Evolutionary conservation across 495 filamentous ascomycete genomes (phyloP).

Genomic region (Neurospora cerealis): DNA sequence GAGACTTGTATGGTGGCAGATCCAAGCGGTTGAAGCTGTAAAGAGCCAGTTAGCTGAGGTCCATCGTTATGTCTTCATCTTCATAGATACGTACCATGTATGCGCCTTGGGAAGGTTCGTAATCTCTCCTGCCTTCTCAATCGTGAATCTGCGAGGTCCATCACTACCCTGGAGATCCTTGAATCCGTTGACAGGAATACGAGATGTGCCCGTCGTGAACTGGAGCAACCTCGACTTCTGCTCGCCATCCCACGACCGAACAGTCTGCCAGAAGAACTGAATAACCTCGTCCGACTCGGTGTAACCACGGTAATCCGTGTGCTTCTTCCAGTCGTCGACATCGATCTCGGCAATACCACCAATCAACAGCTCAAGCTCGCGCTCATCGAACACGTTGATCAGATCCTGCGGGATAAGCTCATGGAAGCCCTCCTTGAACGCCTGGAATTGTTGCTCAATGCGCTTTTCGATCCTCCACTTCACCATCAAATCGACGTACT

Average conservation of each 20-base stretch:
- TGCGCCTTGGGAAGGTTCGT: slow-evolving; percentile 90
- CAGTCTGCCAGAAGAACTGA: slow-evolving; percentile 95
- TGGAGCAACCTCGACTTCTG: slow-evolving; percentile 94
- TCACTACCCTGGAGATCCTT: slow-evolving; percentile 98
- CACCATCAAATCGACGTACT: slow-evolving; percentile 92
- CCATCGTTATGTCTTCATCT: neutral
- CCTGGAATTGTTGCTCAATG: slow-evolving; percentile 94
- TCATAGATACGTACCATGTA: slow-evolving; percentile 69
- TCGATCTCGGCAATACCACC: slow-evolving; percentile 99
- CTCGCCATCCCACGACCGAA: slow-evolving; percentile 93
- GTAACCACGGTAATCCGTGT: slow-evolving; percentile 99
- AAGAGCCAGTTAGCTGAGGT: slow-evolving; percentile 20
- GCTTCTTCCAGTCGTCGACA: slow-evolving; percentile 99
- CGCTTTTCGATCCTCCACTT: slow-evolving; percentile 99
- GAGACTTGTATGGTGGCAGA: slow-evolving; percentile 83
- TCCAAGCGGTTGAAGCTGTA: slow-evolving; percentile 93
- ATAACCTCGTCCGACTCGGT: slow-evolving; percentile 96
- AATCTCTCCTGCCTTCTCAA: slow-evolving; percentile 92
- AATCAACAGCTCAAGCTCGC: slow-evolving; percentile 91
- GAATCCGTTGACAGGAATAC: slow-evolving; percentile 99
- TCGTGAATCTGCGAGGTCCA: slow-evolving; percentile 89
- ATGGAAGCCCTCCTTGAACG: slow-evolving; percentile 94
- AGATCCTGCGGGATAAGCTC: slow-evolving; percentile 94
- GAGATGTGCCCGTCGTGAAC: slow-evolving; percentile 93
- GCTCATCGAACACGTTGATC: slow-evolving; percentile 97